These are phyloP conservation scores for Kurtzmaniella quercitrusa DNA, from an alignment of 1,139 yeast genomes.

Conservation along the genomic window DNA sequence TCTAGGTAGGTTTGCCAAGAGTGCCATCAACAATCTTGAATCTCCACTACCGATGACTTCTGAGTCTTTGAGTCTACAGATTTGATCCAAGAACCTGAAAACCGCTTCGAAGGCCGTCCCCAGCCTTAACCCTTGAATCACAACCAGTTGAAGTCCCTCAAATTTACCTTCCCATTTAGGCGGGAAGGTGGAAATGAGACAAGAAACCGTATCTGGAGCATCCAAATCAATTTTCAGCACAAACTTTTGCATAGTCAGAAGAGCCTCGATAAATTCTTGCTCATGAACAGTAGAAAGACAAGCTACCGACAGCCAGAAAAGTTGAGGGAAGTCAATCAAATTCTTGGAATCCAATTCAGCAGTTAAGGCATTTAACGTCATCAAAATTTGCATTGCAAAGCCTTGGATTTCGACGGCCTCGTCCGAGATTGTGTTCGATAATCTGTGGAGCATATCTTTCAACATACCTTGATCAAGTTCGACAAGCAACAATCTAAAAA, in stretches of 20 bases:
- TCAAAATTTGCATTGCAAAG: conserved; percentile 92
- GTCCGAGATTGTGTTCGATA: conserved; percentile 91
- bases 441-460: conserved; percentile 87
- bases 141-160: conserved; percentile 78
- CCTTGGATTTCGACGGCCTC: conserved; percentile 89
- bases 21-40: conserved; percentile 63
- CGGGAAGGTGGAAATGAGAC: conserved; percentile 84
- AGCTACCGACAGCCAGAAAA: conserved; percentile 96
- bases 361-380: conserved; percentile 90
- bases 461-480: conserved; percentile 85
- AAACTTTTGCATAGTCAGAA: conserved; percentile 77
- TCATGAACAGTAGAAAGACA: conserved; percentile 88
- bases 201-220: conserved; percentile 79
- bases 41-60: conserved; percentile 75
- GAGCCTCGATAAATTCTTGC: conserved; percentile 84
- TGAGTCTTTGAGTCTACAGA: conserved; percentile 66
- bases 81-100: conserved; percentile 65
- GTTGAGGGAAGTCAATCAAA: conserved; percentile 82
- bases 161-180: conserved; percentile 94
- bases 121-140: conserved; percentile 80
- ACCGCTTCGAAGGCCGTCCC: conserved; percentile 78
- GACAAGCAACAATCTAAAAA: conserved; percentile 76
- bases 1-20: conserved; percentile 79
- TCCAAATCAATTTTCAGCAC: conserved; percentile 84
- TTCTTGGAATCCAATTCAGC: conserved; percentile 79